These are phyloP conservation scores for Sphagnum magellanicum DNA, from an alignment of 228 moss, liverwort and hornwort genomes.

Conservation along the genomic window DNA sequence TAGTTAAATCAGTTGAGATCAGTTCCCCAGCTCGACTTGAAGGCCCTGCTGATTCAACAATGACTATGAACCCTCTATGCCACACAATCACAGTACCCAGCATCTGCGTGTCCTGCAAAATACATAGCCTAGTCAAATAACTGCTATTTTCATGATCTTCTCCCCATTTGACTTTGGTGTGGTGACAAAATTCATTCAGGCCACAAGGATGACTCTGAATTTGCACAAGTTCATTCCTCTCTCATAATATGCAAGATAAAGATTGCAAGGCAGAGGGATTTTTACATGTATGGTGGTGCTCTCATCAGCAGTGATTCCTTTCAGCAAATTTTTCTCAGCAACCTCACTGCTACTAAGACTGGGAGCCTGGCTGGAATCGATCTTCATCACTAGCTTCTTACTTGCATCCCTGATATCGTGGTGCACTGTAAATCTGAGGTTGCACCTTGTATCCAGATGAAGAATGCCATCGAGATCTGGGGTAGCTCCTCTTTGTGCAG, in stretches of 20 bases:
- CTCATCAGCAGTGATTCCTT: conserved; percentile 64
- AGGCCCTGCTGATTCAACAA: conserved; percentile 45
- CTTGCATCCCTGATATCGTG: conserved; percentile 41
- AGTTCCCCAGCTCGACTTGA: conserved; percentile 15
- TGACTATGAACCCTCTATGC: conserved; percentile 48
- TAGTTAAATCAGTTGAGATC: conserved; percentile 23
- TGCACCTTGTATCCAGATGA: conserved; percentile 21
- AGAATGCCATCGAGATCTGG: conserved; percentile 1
- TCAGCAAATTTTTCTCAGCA: conserved; percentile 47
- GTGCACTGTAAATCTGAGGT: conserved; percentile 32
- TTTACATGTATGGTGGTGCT: conserved; percentile 60
- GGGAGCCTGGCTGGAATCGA: conserved; percentile 23
- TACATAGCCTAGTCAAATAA: no score
- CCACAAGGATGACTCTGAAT: background rate
- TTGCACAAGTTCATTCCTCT: background rate
- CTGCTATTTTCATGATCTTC: no score
- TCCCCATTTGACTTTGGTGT: no score
- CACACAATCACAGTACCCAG: conserved; percentile 51
- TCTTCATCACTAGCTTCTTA: conserved; percentile 32
- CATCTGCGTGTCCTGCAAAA: conserved; percentile 39
- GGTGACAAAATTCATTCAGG: no score
- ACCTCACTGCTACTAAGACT: conserved; percentile 33
- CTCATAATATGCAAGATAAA: background rate
- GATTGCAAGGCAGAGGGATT: background rate
- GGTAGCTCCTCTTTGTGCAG: conserved; percentile 5